Conservation (phyloP, 768 basidiomycete species). For the Termitomyces sp. region DNA sequence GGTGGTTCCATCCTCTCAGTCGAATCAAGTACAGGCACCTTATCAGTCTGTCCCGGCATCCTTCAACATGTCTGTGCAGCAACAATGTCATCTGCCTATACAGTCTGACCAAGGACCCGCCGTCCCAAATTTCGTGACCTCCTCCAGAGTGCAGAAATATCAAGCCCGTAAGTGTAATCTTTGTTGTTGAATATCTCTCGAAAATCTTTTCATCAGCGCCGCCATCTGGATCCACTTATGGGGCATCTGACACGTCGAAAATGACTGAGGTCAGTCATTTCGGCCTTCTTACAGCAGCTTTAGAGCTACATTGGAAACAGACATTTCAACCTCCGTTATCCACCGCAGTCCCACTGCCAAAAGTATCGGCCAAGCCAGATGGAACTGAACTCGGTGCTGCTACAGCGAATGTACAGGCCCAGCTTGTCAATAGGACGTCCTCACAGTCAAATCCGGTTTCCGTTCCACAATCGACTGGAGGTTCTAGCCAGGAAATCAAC, state of each 20-base stretch:
- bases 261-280: background rate
- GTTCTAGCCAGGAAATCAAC: background rate
- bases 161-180: background rate
- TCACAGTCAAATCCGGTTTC: background rate
- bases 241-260: background rate
- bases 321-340: background rate
- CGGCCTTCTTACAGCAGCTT: background rate
- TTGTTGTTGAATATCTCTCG: background rate
- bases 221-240: conserved; percentile 1
- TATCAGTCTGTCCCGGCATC: background rate
- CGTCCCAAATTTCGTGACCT: conserved; percentile 5
- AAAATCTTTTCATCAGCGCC: background rate
- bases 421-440: background rate
- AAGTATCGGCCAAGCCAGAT: background rate
- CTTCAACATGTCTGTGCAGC: background rate
- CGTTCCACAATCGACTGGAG: no score
- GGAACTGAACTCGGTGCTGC: background rate
- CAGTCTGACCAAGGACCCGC: background rate
- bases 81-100: background rate
- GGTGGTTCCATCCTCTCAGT: background rate
- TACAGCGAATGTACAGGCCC: conserved; percentile 1
- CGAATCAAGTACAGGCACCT: background rate
- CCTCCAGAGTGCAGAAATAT: background rate
- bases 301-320: background rate
- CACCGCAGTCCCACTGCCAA: background rate